Evolutionary conservation across 2,329 filamentous ascomycete species (phyloP).

Genomic region (Fusarium xyrophilum): DNA sequence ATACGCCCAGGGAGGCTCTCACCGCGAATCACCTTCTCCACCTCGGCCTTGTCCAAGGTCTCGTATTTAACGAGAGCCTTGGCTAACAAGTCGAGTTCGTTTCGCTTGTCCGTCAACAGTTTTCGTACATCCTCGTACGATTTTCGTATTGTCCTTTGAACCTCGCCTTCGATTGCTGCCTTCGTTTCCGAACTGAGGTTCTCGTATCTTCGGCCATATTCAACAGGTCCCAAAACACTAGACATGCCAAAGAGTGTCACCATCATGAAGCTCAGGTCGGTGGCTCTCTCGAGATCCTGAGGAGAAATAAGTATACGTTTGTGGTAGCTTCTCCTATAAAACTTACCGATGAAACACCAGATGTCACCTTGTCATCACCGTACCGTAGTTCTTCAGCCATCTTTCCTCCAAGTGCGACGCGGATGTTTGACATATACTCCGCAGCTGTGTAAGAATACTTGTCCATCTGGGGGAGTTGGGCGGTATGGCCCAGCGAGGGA

Average conservation of each 20-base stretch:
- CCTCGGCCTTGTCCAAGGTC: constrained; percentile 86
- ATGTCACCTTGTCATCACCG: constrained; percentile 88
- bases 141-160: constrained; percentile 83
- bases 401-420: constrained; percentile 83
- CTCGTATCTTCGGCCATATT: constrained; percentile 81
- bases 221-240: constrained; percentile 83
- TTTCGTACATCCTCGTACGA: constrained; percentile 75
- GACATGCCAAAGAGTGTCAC: constrained; percentile 92
- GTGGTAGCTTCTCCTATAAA: background rate
- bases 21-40: constrained; percentile 86
- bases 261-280: constrained; percentile 83
- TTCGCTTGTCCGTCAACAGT: constrained; percentile 76
- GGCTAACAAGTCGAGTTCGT: constrained; percentile 86
- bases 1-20: constrained; percentile 76
- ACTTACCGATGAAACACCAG: constrained; percentile 80
- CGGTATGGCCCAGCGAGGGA: constrained; percentile 83
- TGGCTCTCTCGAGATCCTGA: constrained; percentile 84
- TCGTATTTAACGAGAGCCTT: constrained; percentile 94
- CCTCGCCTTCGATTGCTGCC: constrained; percentile 84
- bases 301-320: constrained; percentile 37
- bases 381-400: constrained; percentile 92
- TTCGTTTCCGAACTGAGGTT: constrained; percentile 86
- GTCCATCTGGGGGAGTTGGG: constrained; percentile 88
- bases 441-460: constrained; percentile 87
- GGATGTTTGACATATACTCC: constrained; percentile 82